phyloP scores from a whole-genome alignment of 352 stramenopile species.

The Aphanomyces cochlioides region DNA sequence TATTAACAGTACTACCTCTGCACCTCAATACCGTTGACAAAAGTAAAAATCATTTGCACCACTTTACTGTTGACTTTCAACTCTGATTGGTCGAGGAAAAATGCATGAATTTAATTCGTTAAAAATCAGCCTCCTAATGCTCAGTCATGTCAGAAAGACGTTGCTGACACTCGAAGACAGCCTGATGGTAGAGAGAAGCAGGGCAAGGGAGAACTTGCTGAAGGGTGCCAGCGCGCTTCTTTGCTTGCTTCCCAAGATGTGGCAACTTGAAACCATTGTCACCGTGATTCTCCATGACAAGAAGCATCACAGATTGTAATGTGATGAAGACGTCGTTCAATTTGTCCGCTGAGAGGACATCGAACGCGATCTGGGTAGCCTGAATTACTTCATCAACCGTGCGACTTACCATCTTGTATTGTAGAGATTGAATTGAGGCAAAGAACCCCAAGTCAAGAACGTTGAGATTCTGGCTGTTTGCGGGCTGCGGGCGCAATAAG shows the following conservation, averaged over 20 bases:
- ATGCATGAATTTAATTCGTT: conserved; percentile 12
- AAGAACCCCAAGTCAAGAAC: conserved; percentile 37
- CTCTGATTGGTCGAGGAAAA: background rate
- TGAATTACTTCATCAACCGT: background rate
- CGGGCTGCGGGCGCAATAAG: conserved; percentile 32
- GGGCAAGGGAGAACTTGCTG: background rate
- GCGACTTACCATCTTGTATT: conserved; percentile 15
- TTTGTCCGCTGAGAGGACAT: background rate
- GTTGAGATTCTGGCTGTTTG: conserved; percentile 36
- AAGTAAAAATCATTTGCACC: background rate
- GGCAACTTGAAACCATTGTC: conserved; percentile 27
- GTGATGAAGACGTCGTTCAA: conserved; percentile 25
- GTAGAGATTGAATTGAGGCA: conserved; percentile 31
- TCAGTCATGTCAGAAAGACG: background rate
- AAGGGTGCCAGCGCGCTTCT: background rate
- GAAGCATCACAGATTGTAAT: conserved; percentile 25
- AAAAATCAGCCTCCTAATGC: background rate
- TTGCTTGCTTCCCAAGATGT: background rate
- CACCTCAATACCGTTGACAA: background rate
- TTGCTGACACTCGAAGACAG: background rate
- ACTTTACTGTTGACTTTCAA: background rate
- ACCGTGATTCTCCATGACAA: conserved; percentile 8
- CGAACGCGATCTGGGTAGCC: background rate
- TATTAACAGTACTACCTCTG: conserved; percentile 16
- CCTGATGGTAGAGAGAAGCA: background rate